Evolutionary conservation across 495 filamentous ascomycete genomes (phyloP), one percentile per base, ranked within the genome.

Genomic region (Daldinia bambusicola): DNA sequence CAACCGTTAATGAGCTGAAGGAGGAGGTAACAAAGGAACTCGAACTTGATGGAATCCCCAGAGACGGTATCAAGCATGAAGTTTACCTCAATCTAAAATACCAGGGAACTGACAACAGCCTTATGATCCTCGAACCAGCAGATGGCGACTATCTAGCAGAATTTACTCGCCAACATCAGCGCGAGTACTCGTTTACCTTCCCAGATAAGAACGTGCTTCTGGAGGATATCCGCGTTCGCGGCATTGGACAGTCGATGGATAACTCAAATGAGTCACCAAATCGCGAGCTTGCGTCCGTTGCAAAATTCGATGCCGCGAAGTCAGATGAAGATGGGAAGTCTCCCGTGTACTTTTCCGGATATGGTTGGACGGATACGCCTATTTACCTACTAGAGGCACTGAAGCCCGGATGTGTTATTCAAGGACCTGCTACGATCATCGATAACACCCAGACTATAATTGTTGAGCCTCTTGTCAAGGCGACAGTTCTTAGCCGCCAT

Each of bases 391-490:
- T 95, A 0, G 87, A 91, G 70, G 85, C 92, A 61, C 85, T 20
- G 30, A 37, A 59, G n/a, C 30, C 41, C 10, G 38, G 43, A 10
- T 48, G 18, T 31, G 13, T 51, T 2, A 82, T 95, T 12, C 78
- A 84, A 52, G 92, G 92, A 0, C 92, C 92, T 16, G 92, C 92
- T 1, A 89, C 93, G 38, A 85, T 95, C 61, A 92, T 92, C 41
- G 92, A 95, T 76, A 86, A 90, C 36, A 95, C 92, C 5, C 92
- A 95, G 74, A 95, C 92, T 0, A 90, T 95, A 58, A 89, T 95
- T 7, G 86, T 95, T 10, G 90, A 88, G 0, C 92, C 92, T 8
- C 85, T 85, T 12, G 85, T 91, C 2, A 83, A 88, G 8, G 88
- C 86, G n/a, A 61, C 88, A 18, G 65, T 88, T 10, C 86, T 87